Evolutionary conservation across 208 protist genomes (phyloP).

Genomic region (Novymonas esmeraldas): DNA sequence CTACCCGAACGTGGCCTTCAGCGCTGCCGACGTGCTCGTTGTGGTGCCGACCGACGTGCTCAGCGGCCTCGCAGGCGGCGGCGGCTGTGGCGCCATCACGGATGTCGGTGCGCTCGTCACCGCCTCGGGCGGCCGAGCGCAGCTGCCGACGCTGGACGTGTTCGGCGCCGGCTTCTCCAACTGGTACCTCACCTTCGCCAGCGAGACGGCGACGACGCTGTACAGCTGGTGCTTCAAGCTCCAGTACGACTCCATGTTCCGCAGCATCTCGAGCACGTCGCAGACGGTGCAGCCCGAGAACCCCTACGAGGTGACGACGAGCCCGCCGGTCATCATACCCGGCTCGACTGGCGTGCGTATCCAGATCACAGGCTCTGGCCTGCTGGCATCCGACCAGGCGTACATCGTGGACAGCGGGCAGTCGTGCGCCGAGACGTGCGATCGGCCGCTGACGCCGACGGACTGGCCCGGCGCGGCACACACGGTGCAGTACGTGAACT

Average conservation of each 20-base stretch:
- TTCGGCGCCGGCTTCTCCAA: slow-evolving; percentile 46
- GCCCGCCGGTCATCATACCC: slow-evolving; percentile 60
- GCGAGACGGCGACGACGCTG: slow-evolving; percentile 16
- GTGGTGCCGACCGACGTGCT: slow-evolving; percentile 36
- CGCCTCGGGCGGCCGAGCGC: slow-evolving; percentile 24
- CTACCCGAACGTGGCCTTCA: slow-evolving; percentile 70
- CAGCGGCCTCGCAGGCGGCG: background rate
- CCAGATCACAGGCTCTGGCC: slow-evolving; percentile 48
- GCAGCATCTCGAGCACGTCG: slow-evolving; percentile 31
- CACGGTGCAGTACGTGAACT: slow-evolving; percentile 48
- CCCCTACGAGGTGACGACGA: slow-evolving; percentile 45
- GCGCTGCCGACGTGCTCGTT: slow-evolving; percentile 51
- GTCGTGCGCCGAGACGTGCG: slow-evolving; percentile 80
- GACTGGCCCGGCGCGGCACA: slow-evolving; percentile 43
- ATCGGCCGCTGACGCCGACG: slow-evolving; percentile 46
- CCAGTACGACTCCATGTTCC: slow-evolving; percentile 48
- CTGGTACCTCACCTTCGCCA: slow-evolving; percentile 68
- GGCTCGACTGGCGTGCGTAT: slow-evolving; percentile 46
- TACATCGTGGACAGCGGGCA: slow-evolving; percentile 56
- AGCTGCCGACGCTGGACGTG: slow-evolving; percentile 36
- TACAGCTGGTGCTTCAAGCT: slow-evolving; percentile 80
- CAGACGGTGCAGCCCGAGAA: slow-evolving; percentile 49
- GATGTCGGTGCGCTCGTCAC: slow-evolving; percentile 23
- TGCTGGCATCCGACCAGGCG: slow-evolving; percentile 53
- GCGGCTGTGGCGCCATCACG: slow-evolving; percentile 28